Evolutionary conservation across 345 rosid species (phyloP), one percentile per base, ranked within the genome.

Genomic region (Boechera retrofracta): DNA sequence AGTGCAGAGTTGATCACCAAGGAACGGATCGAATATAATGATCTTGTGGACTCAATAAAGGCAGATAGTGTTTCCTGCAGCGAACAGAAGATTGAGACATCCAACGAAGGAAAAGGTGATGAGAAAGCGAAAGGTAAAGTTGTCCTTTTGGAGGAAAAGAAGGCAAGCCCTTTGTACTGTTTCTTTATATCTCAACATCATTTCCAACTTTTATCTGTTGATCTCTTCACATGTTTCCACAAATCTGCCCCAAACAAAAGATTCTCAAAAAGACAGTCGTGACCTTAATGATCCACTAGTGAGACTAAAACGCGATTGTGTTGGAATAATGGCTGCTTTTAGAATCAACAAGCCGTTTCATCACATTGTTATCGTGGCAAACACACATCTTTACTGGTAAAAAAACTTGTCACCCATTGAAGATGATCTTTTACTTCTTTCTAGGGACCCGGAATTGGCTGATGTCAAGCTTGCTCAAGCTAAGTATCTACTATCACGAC

Each of bases 381-480:
- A 88, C 84, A 92, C 99, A 1, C 94, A 91, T 82, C 80, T 87
- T 78, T 88, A 92, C 83, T 95, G 99, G 99, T 90, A 86, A 77
- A 47, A 47, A 35, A 11, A 66, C 48, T 33, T 31, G 67, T 16
- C 31, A 10, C 35, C 71, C 36, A 61, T 39, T 77, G 16, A 44
- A 74, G 75, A 42, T 21, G 12, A 11, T 49, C 5, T 54, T 10
- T 65, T 26, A 29, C 54, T 74, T 26, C 36, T 77, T 65, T 67
- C 44, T 86, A 95, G 98, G 98, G 99, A 95, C 83, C 99, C 97
- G 41, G 85, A 85, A 72, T 86, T 86, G 86, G 92, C 89, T 49
- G 98, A 95, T 79, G 97, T 92, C 57, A 92, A 95, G 89, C 97
- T 95, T 65, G 97, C 98, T 29, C 99, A 95, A 82, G 97, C 98